Conservation (phyloP, 176 grass and related monocot genomes). For the Echinochloa phyllopogon region DNA sequence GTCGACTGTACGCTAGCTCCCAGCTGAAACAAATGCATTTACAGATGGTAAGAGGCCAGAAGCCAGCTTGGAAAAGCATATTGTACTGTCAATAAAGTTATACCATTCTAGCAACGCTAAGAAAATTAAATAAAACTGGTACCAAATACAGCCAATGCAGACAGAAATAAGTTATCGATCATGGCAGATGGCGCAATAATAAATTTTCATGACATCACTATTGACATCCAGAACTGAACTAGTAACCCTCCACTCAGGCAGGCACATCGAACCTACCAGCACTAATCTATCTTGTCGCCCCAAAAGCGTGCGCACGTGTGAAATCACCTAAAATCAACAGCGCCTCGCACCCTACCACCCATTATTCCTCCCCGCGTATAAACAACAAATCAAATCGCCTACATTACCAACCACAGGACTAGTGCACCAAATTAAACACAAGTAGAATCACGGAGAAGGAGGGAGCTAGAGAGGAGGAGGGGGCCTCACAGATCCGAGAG, state of each 20-base stretch:
- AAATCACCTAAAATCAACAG: not conserved
- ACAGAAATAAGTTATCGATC: not conserved
- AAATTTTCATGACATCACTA: not conserved
- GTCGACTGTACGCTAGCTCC: constrained; percentile 12
- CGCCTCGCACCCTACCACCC: too few species aligned
- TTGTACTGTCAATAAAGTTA: not conserved
- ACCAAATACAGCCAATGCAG: not conserved
- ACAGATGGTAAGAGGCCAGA: not conserved
- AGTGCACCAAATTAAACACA: not conserved
- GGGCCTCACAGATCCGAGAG: constrained; percentile 59
- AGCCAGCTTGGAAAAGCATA: not conserved
- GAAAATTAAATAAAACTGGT: not conserved
- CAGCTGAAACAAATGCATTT: constrained; percentile 18
- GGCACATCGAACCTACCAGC: not conserved
- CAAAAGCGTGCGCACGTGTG: not conserved
- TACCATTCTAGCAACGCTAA: too few species aligned
- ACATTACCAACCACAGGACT: not conserved
- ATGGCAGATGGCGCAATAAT: not conserved
- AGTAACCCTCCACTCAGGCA: not conserved
- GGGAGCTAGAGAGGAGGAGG: not conserved
- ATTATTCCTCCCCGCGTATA: not conserved
- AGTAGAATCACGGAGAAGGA: not conserved
- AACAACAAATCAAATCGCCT: not conserved
- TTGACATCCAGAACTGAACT: not conserved
- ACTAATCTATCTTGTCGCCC: not conserved